Percentiles rank a stretch among this genome's conserved stretches.
Conservation (phyloP, 139 green algal genomes). For the Chlamydomonas asymmetrica region DNA sequence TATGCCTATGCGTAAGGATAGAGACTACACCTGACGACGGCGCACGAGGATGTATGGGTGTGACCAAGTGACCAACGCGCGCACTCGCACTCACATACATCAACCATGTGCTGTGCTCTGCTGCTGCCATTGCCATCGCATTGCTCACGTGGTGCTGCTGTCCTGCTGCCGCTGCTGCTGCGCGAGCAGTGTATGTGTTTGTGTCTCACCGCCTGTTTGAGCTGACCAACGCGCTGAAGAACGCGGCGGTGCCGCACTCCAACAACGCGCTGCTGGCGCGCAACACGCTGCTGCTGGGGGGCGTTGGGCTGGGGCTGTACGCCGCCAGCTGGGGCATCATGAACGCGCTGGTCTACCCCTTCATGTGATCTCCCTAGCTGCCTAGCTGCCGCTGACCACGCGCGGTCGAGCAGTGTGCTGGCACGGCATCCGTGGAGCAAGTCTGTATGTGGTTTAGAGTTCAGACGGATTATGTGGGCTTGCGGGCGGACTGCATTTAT, state of each 20-base stretch:
- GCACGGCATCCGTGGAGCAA: no score
- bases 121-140: not conserved
- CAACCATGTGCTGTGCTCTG: not conserved
- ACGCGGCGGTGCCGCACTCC: conserved; percentile 73
- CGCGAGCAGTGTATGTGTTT: conserved; percentile 70
- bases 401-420: not conserved
- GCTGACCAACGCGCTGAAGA: conserved; percentile 84
- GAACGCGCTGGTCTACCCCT: not conserved
- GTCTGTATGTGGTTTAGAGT: no score
- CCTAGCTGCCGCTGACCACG: not conserved
- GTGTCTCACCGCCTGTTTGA: conserved; percentile 85
- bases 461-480: no score
- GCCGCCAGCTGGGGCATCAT: not conserved
- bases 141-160: no score
- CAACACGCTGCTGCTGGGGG: conserved; percentile 70
- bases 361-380: not conserved
- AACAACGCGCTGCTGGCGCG: conserved; percentile 74
- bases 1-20: no score
- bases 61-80: no score
- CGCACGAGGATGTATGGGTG: no score
- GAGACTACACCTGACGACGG: no score
- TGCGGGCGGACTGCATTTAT: no score
- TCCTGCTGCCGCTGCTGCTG: no score
- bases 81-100: no score
- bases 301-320: conserved; percentile 16